phyloP scores from a whole-genome alignment of 768 basidiomycete species.

The Boletus sp. region DNA sequence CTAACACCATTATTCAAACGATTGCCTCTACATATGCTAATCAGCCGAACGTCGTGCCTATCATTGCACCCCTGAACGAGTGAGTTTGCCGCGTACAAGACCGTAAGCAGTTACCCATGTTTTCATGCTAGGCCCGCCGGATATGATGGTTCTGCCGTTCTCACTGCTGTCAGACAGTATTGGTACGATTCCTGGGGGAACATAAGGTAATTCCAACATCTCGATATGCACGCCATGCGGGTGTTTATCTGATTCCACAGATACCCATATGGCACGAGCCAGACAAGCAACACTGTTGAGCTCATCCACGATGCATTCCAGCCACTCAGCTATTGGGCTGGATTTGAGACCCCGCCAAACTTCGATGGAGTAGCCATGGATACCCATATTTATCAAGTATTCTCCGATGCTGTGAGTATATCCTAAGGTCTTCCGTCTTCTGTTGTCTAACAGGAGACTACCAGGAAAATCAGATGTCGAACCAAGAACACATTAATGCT shows the following conservation, averaged over 20 bases:
- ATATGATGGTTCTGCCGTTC: constrained; percentile 48
- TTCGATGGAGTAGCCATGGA: constrained; percentile 73
- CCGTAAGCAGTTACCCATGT: background rate
- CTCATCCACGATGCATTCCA: constrained; percentile 82
- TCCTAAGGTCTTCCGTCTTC: background rate
- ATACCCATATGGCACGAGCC: constrained; percentile 42
- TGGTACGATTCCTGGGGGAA: constrained; percentile 74
- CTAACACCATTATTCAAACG: constrained; percentile 58
- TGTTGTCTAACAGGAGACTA: background rate
- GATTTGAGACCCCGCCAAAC: constrained; percentile 51
- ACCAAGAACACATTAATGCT: constrained; percentile 54
- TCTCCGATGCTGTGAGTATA: constrained; percentile 50
- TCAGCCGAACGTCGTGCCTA: constrained; percentile 52
- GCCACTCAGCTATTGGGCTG: constrained; percentile 63
- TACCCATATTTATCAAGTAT: constrained; percentile 78
- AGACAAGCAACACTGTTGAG: constrained; percentile 54
- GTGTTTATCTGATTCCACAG: constrained; percentile 19
- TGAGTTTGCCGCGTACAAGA: constrained; percentile 28
- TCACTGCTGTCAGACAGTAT: constrained; percentile 54
- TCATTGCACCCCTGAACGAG: constrained; percentile 81
- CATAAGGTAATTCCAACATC: constrained; percentile 47
- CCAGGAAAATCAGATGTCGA: constrained; percentile 44
- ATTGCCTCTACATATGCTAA: constrained; percentile 59
- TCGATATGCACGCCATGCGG: background rate
- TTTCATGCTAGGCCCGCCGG: constrained; percentile 63